Conservation (phyloP, 345 rosid species). For the Pugionium cornutum region DNA sequence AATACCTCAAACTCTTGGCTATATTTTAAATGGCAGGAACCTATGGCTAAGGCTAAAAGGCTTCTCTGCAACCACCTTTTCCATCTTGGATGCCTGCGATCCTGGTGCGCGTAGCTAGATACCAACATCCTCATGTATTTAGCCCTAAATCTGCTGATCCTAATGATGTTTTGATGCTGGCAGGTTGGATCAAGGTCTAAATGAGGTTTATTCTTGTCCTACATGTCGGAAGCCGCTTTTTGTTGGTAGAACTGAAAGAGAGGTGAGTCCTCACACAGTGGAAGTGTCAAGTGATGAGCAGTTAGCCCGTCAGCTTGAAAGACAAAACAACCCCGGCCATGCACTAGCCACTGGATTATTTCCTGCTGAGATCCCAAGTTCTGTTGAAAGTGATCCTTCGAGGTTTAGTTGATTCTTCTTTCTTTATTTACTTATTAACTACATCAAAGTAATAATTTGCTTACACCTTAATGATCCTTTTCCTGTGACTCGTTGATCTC, state of each 20-base stretch:
- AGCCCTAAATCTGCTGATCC: constrained; percentile 23
- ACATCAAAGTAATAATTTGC: not conserved
- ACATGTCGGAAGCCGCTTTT: constrained; percentile 98
- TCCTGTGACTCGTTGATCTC: constrained; percentile 11
- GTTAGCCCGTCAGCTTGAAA: constrained; percentile 75
- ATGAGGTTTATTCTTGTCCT: constrained; percentile 89
- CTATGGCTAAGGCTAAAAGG: constrained; percentile 98
- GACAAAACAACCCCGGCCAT: constrained; percentile 53
- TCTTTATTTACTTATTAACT: not conserved
- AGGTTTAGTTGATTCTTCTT: constrained; percentile 55
- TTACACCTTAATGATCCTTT: not conserved
- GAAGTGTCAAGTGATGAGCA: constrained; percentile 74
- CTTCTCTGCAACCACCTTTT: constrained; percentile 89
- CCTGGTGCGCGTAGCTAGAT: constrained; percentile 63
- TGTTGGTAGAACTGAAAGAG: constrained; percentile 63
- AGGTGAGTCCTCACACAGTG: constrained; percentile 45
- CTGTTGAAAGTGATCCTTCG: constrained; percentile 70
- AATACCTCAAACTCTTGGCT: constrained; percentile 29
- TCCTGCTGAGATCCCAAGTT: constrained; percentile 61
- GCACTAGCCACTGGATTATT: constrained; percentile 64
- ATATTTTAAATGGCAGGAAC: constrained; percentile 67
- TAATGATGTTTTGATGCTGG: constrained; percentile 42
- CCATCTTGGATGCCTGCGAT: constrained; percentile 97
- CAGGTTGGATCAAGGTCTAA: constrained; percentile 99
- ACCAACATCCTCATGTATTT: constrained; percentile 11